These are phyloP conservation scores for Hibiscus mutabilis DNA, from an alignment of 345 rosid genomes.

Conservation along the genomic window DNA sequence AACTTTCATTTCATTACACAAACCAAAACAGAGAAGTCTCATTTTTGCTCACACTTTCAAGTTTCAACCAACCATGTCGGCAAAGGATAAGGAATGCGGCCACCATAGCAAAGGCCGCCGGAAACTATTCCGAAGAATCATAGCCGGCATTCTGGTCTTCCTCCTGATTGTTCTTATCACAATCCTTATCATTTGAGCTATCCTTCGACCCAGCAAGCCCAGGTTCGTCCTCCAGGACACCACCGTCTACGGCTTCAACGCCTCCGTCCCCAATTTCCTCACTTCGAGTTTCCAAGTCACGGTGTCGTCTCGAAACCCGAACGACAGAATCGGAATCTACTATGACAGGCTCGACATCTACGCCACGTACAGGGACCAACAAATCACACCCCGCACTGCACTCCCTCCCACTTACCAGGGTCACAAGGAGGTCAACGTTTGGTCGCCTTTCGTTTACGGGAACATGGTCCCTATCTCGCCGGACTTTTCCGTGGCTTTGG, in stretches of 20 bases:
- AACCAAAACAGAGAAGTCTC: not conserved
- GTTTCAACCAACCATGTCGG: constrained; percentile 32
- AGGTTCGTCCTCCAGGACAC: constrained; percentile 79
- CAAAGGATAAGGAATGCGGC: constrained; percentile 30
- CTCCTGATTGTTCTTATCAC: constrained; percentile 42
- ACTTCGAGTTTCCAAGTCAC: constrained; percentile 78
- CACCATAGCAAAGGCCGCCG: constrained; percentile 29
- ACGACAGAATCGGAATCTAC: constrained; percentile 72
- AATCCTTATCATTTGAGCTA: constrained; percentile 74
- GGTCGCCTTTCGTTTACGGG: constrained; percentile 81
- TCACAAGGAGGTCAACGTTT: constrained; percentile 53
- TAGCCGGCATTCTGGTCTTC: constrained; percentile 44
- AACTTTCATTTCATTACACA: not conserved
- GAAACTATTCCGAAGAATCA: constrained; percentile 25
- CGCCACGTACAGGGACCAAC: constrained; percentile 68
- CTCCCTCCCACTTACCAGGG: constrained; percentile 48
- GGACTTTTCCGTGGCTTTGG: constrained; percentile 40
- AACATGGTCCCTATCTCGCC: constrained; percentile 72
- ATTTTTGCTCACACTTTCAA: not conserved
- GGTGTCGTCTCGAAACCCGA: constrained; percentile 70
- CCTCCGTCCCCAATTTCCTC: constrained; percentile 57
- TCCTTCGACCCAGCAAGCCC: constrained; percentile 83
- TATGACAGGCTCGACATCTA: constrained; percentile 70
- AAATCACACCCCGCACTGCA: constrained; percentile 54
- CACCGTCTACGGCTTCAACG: constrained; percentile 82